A percentile compares a stretch with the other conserved stretches of the same genome.
These are phyloP conservation scores for Lumnitzera littorea DNA, from an alignment of 345 rosid genomes.

Conservation along the genomic window DNA sequence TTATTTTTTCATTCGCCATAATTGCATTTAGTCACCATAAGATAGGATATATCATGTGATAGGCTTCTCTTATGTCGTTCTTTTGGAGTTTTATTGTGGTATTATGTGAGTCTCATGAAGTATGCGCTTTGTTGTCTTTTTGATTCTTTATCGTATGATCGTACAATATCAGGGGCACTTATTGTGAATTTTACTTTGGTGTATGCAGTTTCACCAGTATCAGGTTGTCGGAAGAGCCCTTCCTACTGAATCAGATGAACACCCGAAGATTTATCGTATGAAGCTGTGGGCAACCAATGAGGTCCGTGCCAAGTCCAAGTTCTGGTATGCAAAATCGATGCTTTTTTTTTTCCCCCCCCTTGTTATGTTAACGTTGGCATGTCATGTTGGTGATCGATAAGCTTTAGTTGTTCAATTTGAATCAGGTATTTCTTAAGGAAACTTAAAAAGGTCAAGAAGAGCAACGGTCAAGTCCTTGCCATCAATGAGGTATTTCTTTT, in stretches of 20 bases:
- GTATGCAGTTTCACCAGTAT: conserved; percentile 10
- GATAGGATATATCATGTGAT: too few species aligned
- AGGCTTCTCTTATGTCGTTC: too few species aligned
- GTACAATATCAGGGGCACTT: too few species aligned
- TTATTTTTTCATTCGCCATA: too few species aligned
- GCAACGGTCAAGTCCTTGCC: conserved; percentile 43
- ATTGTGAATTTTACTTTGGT: too few species aligned
- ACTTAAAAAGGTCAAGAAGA: conserved; percentile 40
- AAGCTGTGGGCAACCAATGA: conserved; percentile 8
- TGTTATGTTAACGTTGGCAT: neutral
- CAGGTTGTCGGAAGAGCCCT: conserved; percentile 6
- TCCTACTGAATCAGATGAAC: conserved; percentile 3
- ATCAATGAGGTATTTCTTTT: conserved; percentile 35
- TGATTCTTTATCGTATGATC: too few species aligned
- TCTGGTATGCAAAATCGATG: neutral
- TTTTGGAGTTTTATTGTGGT: too few species aligned
- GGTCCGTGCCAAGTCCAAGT: conserved; percentile 7
- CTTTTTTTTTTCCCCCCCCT: neutral
- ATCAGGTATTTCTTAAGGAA: conserved; percentile 37
- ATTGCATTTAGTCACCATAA: too few species aligned
- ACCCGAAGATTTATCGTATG: conserved; percentile 8
- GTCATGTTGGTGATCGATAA: neutral
- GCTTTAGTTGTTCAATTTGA: neutral
- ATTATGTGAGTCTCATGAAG: too few species aligned
- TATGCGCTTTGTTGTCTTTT: too few species aligned